Evolutionary conservation across 495 filamentous ascomycete genomes (phyloP).

Genomic region (Jackrogersella minutella): DNA sequence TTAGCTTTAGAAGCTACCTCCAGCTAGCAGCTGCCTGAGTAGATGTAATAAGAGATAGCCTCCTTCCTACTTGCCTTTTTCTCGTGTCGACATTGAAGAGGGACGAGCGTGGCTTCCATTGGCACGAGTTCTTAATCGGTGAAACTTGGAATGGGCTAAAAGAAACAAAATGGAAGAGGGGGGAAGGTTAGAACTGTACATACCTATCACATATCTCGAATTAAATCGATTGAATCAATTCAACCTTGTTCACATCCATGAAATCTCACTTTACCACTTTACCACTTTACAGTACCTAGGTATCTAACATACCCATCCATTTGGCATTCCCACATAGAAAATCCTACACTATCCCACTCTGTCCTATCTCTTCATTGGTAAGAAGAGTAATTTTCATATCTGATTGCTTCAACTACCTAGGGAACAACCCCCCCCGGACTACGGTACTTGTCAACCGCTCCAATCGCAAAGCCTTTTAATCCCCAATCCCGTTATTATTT

Average conservation of each 20-base stretch:
- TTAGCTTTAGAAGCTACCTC: not conserved
- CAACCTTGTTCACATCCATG: not conserved
- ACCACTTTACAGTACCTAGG: too few species aligned
- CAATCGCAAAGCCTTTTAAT: constrained; percentile 19
- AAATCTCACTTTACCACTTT: too few species aligned
- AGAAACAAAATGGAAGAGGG: not conserved
- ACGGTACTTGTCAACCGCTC: constrained; percentile 34
- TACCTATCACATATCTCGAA: not conserved
- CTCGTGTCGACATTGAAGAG: not conserved
- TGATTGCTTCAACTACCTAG: constrained; percentile 19
- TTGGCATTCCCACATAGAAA: constrained; percentile 5
- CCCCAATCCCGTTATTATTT: constrained; percentile 19
- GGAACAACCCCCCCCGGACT: constrained; percentile 16
- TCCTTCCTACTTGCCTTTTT: not conserved
- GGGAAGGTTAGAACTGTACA: not conserved
- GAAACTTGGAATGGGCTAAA: not conserved
- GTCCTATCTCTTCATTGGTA: constrained; percentile 30
- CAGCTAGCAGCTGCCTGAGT: too few species aligned
- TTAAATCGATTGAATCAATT: too few species aligned
- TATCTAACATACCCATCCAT: too few species aligned
- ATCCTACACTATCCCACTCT: constrained; percentile 39
- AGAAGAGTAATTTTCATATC: constrained; percentile 16
- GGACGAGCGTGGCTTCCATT: not conserved
- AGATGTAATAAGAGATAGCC: not conserved
- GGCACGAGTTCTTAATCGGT: constrained; percentile 7